Evolutionary conservation across 2,329 filamentous ascomycete genomes (phyloP), one percentile per base, ranked within the genome.

Genomic region (Grosmannia penicillata): DNA sequence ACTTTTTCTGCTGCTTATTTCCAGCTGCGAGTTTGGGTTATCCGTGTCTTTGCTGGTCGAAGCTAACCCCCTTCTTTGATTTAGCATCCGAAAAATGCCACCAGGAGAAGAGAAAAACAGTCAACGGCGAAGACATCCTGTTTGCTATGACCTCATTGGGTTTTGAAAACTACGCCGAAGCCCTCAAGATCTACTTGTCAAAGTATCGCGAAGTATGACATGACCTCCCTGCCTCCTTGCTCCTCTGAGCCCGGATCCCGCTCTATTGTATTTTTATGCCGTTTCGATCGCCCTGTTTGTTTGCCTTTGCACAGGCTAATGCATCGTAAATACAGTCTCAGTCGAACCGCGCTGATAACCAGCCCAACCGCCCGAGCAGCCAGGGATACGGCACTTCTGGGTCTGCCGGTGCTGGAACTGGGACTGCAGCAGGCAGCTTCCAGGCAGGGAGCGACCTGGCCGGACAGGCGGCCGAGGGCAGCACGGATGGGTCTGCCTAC

Each of bases 71-170:
- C n/a, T n/a, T n/a, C n/a, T n/a, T n/a, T n/a, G n/a, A 15, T n/a
- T 14, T 56, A 96, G 91, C 91, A 22, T 96, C 91, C 46, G 91
- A 98, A 61, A 98, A 98, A 62, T 98, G 91, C 56, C 91, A 98
- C 58, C 91, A 96, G 60, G 91, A 98, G 62, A 98, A 98, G 70
- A 78, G 91, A 53, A 98, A 98, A 68, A 98, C 91, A 0, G 91
- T 98, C 49, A 98, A 98, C 54, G 91, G 91, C 50, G 91, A 98
- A 61, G 91, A 98, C 53, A 98, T 98, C 43, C 67, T 98, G 33
- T 98, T 96, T 56, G 91, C 91, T 44, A 98, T 98, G 91, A 96
- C 89, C 8, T 98, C 91, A 21, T 72, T 98, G 26, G 91, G 91
- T 1, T 98, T 98, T 59, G 91, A 98, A 62, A 98, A 98, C 63